phyloP scores from a whole-genome alignment of 495 filamentous ascomycete genomes.

The Lophiotrema nucula region DNA sequence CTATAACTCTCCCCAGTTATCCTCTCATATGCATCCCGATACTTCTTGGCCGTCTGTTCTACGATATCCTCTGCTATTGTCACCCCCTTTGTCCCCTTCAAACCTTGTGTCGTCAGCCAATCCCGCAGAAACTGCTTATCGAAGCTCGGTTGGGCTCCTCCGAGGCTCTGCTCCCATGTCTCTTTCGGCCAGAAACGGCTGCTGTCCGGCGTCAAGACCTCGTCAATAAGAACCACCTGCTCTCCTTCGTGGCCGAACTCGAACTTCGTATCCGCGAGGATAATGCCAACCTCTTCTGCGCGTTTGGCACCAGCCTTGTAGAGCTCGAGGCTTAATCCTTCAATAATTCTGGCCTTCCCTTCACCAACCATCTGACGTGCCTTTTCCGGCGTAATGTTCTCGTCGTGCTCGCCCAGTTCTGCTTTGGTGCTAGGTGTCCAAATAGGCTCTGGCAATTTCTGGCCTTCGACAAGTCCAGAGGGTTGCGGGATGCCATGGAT shows the following conservation, averaged over 20 bases:
- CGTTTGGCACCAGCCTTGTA: conserved; percentile 63
- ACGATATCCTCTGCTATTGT: conserved; percentile 65
- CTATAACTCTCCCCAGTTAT: no score
- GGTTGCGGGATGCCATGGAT: conserved; percentile 74
- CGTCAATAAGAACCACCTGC: conserved; percentile 81
- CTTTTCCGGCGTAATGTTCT: conserved; percentile 80
- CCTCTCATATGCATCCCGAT: conserved; percentile 67
- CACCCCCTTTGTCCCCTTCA: conserved; percentile 70
- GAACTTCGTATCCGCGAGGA: conserved; percentile 89
- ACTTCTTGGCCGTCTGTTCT: conserved; percentile 61
- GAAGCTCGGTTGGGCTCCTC: conserved; percentile 73
- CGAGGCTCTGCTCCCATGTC: conserved; percentile 60
- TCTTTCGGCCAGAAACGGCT: conserved; percentile 86
- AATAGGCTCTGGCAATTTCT: conserved; percentile 66
- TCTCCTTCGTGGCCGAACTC: conserved; percentile 76
- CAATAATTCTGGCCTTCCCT: conserved; percentile 70
- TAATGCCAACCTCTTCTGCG: conserved; percentile 75
- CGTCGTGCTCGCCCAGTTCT: conserved; percentile 76
- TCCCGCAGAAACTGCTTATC: conserved; percentile 92
- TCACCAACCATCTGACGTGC: conserved; percentile 69
- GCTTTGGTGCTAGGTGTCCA: conserved; percentile 95
- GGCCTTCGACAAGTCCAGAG: conserved; percentile 67
- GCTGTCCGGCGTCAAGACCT: conserved; percentile 72
- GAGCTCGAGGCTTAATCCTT: conserved; percentile 65
- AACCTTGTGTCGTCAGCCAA: conserved; percentile 71